Percentiles rank a stretch among this genome's conserved stretches.
Evolutionary conservation across 108 stramenopile genomes (phyloP).

Genomic region (Parmales sp.): DNA sequence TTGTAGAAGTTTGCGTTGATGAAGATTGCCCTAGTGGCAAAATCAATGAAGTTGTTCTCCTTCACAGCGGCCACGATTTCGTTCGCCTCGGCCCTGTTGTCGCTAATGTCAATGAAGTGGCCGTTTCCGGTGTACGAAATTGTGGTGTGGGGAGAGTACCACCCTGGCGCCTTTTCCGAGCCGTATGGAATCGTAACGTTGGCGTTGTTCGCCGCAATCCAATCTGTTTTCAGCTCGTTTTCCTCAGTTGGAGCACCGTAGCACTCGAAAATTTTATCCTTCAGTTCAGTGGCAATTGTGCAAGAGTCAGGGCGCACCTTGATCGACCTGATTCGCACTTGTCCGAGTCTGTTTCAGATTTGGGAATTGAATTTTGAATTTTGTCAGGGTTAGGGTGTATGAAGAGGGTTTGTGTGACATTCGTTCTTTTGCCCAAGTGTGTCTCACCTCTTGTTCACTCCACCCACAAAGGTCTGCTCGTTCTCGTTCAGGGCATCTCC

Average conservation of each 20-base stretch:
- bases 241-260: not conserved
- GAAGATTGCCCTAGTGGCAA: not conserved
- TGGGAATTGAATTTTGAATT: no score
- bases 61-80: not conserved
- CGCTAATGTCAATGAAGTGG: not conserved
- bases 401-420: no score
- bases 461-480: not conserved
- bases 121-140: not conserved
- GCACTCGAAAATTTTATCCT: not conserved
- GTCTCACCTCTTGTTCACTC: conserved; percentile 3
- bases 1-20: not conserved
- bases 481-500: not conserved
- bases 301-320: not conserved
- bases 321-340: not conserved
- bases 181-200: not conserved
- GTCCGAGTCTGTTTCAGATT: no score
- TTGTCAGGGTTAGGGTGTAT: no score
- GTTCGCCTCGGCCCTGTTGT: not conserved
- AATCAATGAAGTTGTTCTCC: not conserved
- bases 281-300: not conserved
- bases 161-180: not conserved
- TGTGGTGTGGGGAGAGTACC: not conserved
- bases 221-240: not conserved
- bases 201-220: not conserved
- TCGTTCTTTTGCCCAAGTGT: no score